Conservation (phyloP, 768 basidiomycete species). For the Thelephora ganbajun region DNA sequence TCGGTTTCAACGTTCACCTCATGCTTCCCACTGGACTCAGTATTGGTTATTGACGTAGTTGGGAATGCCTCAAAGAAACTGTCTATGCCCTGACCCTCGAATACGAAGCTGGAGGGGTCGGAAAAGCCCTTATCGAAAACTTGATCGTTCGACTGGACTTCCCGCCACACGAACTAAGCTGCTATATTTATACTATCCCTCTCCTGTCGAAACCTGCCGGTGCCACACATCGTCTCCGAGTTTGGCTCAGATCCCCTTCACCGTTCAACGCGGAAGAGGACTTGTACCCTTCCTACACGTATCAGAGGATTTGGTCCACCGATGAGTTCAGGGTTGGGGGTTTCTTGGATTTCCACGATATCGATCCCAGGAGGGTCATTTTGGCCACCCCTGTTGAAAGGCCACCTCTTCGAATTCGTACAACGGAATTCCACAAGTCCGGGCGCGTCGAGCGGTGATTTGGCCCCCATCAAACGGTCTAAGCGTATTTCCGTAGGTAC, state of each 20-base stretch:
- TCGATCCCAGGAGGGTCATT: not conserved
- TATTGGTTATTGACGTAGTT: constrained; percentile 22
- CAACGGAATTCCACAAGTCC: not conserved
- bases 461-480: too few species aligned
- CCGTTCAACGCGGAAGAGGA: not conserved
- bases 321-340: not conserved
- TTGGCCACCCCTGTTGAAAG: not conserved
- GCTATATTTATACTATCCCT: constrained; percentile 32
- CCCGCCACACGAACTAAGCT: constrained; percentile 31
- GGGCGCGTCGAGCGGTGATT: not conserved
- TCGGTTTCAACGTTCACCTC: constrained; percentile 12
- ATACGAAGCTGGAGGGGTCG: constrained; percentile 52
- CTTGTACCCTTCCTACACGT: not conserved
- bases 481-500: too few species aligned
- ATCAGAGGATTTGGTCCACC: not conserved
- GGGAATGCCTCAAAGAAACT: constrained; percentile 29
- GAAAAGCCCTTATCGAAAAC: constrained; percentile 38
- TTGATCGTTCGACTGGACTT: constrained; percentile 37
- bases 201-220: not conserved
- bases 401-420: not conserved
- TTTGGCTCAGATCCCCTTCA: not conserved
- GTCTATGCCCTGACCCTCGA: constrained; percentile 44
- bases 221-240: not conserved
- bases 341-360: not conserved
- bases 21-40: not conserved